Conservation (phyloP, 2,329 filamentous ascomycete species). For the Saccharata proteae region DNA sequence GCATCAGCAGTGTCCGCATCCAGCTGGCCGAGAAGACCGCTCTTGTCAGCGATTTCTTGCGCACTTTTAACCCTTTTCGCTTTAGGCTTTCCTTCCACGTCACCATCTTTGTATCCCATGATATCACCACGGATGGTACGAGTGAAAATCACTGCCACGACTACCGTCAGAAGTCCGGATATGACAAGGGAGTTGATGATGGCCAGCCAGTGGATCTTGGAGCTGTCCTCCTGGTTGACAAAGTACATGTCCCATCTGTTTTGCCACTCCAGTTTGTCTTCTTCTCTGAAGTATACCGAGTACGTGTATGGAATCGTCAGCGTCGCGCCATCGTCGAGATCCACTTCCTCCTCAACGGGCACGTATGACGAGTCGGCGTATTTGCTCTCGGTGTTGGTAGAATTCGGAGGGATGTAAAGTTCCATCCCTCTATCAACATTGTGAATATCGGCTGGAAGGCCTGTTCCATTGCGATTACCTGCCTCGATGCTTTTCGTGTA, state of each 20-base stretch:
- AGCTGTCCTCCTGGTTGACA: constrained; percentile 72
- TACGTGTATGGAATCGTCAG: constrained; percentile 75
- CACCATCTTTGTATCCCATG: constrained; percentile 57
- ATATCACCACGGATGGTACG: constrained; percentile 70
- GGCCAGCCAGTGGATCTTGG: constrained; percentile 75
- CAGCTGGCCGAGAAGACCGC: constrained; percentile 46
- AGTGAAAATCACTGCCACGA: constrained; percentile 69
- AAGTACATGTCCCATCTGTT: constrained; percentile 86
- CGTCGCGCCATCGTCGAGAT: constrained; percentile 47
- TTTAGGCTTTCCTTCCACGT: constrained; percentile 51
- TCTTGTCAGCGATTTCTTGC: constrained; percentile 42
- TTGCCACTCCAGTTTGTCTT: constrained; percentile 67
- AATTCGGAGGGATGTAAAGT: constrained; percentile 54
- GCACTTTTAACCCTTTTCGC: constrained; percentile 39
- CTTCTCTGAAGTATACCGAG: constrained; percentile 80
- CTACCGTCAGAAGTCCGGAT: constrained; percentile 62
- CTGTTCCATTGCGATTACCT: constrained; percentile 46
- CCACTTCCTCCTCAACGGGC: constrained; percentile 42
- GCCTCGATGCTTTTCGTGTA: constrained; percentile 73
- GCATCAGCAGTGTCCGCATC: constrained; percentile 43
- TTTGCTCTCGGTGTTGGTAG: constrained; percentile 38
- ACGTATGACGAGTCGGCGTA: constrained; percentile 48
- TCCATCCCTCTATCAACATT: constrained; percentile 54
- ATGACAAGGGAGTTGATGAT: constrained; percentile 82
- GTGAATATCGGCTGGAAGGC: constrained; percentile 57